Evolutionary conservation across 495 filamentous ascomycete species (phyloP), one percentile per base, ranked within the genome.

Genomic region (Venustampulla echinocandica): DNA sequence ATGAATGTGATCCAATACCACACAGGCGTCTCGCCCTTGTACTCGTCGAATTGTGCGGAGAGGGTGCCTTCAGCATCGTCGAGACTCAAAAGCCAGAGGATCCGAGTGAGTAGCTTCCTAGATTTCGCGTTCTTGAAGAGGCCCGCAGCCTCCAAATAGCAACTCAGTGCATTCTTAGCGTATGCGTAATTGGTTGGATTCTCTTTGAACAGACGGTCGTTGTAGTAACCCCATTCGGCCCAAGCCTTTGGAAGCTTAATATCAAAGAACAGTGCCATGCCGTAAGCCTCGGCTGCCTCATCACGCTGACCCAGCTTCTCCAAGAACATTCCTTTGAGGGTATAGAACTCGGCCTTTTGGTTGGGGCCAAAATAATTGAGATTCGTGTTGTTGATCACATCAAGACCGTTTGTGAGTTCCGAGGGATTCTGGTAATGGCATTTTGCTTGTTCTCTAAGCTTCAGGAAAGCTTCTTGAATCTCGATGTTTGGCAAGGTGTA

Each of bases 1-100:
- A 99, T 96, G 62, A 89, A 99, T 0, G 92, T 96, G 46, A 96
- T 96, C 93, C 93, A 99, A 64, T 96, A 97, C 93, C 93, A 99
- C 14, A 92, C 84, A 1, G 87, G 89, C 5, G 84, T 88, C 30
- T 99, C 93, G 34, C 89, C 93, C 69, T 95, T 95, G 69, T 86
- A 97, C 48, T 85, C 84, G 49, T 93, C 86, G 52, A 94, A 97
- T 7, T 87, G 82, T 44, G 77, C 66, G 2, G 83, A 80, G 39
- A 99, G 81, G 21, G 72, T 79, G 32, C 83, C 86, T 55, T 85
- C 85, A 0, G 85, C 73, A 53, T 95, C 86, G 58, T 99, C 93
- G 48, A 99, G 69, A 61, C 90, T 96, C 18, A 99, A 74, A 24
- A 99, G 74, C 93, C 93, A 99, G 27, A 99, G 72, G 39, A 99